Evolutionary conservation across 2,329 filamentous ascomycete species (phyloP).

Genomic region (Pestalotiopsis sp.): DNA sequence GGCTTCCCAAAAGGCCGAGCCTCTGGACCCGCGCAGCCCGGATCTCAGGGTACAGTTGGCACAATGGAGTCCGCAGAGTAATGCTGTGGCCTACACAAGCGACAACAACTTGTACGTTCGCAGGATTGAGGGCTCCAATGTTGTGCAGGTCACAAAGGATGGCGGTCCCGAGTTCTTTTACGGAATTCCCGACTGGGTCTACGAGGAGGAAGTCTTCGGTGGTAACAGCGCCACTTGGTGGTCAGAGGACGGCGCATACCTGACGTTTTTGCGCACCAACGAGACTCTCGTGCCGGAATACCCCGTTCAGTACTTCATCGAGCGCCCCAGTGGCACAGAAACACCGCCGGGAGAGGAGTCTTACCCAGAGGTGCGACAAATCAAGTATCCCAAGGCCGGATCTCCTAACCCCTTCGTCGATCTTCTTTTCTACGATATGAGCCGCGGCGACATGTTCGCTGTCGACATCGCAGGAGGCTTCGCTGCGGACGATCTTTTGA

Average conservation of each 20-base stretch:
- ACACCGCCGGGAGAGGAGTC: conserved; percentile 73
- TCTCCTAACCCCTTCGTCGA: conserved; percentile 90
- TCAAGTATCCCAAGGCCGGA: conserved; percentile 97
- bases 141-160: conserved; percentile 78
- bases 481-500: conserved; percentile 76
- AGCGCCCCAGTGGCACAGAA: conserved; percentile 73
- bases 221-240: conserved; percentile 90
- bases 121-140: conserved; percentile 54
- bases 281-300: conserved; percentile 90
- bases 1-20: conserved; percentile 71
- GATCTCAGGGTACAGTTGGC: conserved; percentile 76
- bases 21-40: conserved; percentile 70
- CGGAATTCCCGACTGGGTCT: conserved; percentile 96
- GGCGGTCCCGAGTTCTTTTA: conserved; percentile 91
- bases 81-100: conserved; percentile 85
- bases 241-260: conserved; percentile 83
- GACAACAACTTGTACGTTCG: conserved; percentile 90
- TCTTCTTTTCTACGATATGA: conserved; percentile 84
- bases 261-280: conserved; percentile 92
- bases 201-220: conserved; percentile 80
- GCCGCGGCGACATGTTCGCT: conserved; percentile 73
- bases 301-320: conserved; percentile 90
- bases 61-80: conserved; percentile 83
- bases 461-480: conserved; percentile 80
- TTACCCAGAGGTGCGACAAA: conserved; percentile 86